Conservation (phyloP, 2,329 filamentous ascomycete species). For the Alternaria metachromatica region DNA sequence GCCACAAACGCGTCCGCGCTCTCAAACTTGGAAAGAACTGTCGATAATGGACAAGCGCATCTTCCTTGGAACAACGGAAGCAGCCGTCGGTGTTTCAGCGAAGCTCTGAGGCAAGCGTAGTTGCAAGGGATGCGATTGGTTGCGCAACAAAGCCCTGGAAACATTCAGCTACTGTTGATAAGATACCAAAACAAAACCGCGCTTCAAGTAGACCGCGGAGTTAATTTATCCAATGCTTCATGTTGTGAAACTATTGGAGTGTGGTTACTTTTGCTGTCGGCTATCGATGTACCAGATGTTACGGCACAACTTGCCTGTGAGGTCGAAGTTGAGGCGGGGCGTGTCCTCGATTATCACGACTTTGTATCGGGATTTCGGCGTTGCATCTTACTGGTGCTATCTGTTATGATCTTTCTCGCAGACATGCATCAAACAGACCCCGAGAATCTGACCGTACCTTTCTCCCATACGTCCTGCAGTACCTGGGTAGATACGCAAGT, state of each 20-base stretch:
- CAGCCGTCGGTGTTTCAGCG: neutral
- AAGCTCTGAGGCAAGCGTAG: slow-evolving; percentile 8
- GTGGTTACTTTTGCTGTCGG: neutral
- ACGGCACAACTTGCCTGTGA: neutral
- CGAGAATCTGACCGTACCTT: neutral
- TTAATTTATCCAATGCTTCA: neutral
- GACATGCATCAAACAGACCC: neutral
- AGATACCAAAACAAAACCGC: neutral
- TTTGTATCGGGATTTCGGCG: neutral
- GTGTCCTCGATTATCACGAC: neutral
- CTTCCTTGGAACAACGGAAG: slow-evolving; percentile 18
- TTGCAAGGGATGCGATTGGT: neutral
- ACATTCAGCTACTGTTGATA: neutral
- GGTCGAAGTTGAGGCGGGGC: neutral
- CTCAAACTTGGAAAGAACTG: slow-evolving; percentile 7
- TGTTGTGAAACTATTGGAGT: neutral
- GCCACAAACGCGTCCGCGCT: neutral
- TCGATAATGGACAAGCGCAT: slow-evolving; percentile 26
- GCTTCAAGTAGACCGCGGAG: neutral
- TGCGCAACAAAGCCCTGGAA: neutral
- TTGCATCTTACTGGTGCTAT: neutral
- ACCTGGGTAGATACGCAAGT: neutral
- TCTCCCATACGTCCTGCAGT: neutral
- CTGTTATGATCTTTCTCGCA: too few relatives aligned
- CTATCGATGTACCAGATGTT: neutral